Conservation (phyloP, 2,329 filamentous ascomycete species). For the Claviceps sp. region DNA sequence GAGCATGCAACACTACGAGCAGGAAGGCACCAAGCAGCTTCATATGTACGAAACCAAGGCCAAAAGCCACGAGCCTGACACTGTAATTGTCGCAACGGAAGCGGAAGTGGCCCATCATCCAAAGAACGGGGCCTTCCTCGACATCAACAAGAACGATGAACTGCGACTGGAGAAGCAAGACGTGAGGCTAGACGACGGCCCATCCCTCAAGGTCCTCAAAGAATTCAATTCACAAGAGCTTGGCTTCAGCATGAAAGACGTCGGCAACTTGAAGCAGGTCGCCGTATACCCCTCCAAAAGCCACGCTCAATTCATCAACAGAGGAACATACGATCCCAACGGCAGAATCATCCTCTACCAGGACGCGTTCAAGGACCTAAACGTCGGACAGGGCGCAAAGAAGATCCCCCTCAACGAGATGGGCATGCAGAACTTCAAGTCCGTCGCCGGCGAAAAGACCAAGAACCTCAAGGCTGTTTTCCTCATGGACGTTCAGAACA, state of each 20-base stretch:
- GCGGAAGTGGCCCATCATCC: not conserved
- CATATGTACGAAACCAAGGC: not conserved
- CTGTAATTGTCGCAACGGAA: not conserved
- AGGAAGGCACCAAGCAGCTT: not conserved
- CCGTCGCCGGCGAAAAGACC: not conserved
- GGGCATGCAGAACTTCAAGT: slow-evolving; percentile 1
- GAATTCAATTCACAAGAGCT: not conserved
- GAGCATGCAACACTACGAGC: not conserved
- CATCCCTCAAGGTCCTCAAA: not conserved
- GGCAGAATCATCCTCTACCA: slow-evolving; percentile 1
- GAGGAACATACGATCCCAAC: not conserved
- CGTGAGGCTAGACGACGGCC: not conserved
- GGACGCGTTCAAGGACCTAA: not conserved
- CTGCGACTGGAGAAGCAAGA: not conserved
- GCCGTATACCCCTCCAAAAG: not conserved
- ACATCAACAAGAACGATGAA: not conserved
- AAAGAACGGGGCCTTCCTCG: not conserved
- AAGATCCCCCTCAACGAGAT: slow-evolving; percentile 1
- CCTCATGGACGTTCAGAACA: slow-evolving; percentile 1
- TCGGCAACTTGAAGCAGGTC: not conserved
- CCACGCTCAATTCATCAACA: not conserved
- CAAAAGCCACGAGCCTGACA: not conserved
- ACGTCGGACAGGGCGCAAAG: not conserved
- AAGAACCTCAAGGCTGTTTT: not conserved
- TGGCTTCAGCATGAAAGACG: not conserved